Evolutionary conservation across 116 monocot species (phyloP), one percentile per base, ranked within the genome.

Genomic region (Phalaenopsis hybrid): DNA sequence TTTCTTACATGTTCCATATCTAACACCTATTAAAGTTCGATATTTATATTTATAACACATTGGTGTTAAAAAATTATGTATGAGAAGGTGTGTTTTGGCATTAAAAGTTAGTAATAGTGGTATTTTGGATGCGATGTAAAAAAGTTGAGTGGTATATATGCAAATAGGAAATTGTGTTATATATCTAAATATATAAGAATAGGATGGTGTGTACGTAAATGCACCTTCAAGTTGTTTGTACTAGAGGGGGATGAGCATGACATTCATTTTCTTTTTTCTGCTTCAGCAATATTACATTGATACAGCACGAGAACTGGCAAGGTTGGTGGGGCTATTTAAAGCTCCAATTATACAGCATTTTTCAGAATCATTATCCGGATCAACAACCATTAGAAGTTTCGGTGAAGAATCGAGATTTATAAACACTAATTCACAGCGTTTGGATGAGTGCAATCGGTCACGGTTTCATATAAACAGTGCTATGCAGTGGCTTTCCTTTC

Each of bases 281-380:
- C 46, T 44, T 57, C 85, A 96, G 96, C 72, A 82, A 85, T 93
- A 96, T 73, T 96, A 96, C 77, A 90, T 93, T 59, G 85, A 84
- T 16, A 88, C 96, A 20, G 90, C 96, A 79, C 84, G 96, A 23
- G 96, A 96, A 75, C 75, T 96, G 34, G 81, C 92, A 57, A 83
- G 96, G 72, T 76, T 96, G 73, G 83, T 85, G 37, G 94, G 94
- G 0, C 87, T 96, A 23, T 88, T 86, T 83, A 91, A 89, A 86
- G 94, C 96, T 79, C 94, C 96, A 9, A 88, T 96, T 34, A 94
- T 96, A 82, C 94, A 96, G 78, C 92, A 96, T 79, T 96, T 96
- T 86, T 86, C 94, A 10, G 94, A 96, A 80, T 86, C 96, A 50
- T 75, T 94, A 28, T 85, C 94, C 10, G 96, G 96, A 57, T 89